phyloP scores from a whole-genome alignment of 441 rosid genomes.

The Oxalis stricta region DNA sequence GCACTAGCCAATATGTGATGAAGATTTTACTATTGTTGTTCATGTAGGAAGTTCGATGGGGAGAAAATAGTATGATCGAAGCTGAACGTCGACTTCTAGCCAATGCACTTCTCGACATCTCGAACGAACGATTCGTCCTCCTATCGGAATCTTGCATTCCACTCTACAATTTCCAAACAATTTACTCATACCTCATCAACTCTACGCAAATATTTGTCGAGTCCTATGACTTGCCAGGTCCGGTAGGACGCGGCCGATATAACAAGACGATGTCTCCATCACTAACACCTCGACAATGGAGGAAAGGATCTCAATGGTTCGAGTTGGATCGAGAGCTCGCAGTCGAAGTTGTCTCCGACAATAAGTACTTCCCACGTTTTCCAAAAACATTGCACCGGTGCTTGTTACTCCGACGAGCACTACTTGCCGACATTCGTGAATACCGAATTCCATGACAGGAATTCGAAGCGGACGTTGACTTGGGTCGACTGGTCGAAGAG shows the following conservation, averaged over 20 bases:
- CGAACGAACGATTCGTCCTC: constrained; percentile 69
- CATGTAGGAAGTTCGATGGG: constrained; percentile 72
- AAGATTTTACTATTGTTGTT: not conserved
- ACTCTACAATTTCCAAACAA: constrained; percentile 63
- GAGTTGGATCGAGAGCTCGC: constrained; percentile 60
- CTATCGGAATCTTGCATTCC: constrained; percentile 89
- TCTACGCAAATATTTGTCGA: constrained; percentile 41
- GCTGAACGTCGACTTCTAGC: constrained; percentile 82
- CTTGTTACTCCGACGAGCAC: constrained; percentile 74
- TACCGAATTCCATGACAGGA: constrained; percentile 24
- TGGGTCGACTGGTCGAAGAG: constrained; percentile 85
- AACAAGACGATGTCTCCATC: constrained; percentile 34
- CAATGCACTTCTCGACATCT: constrained; percentile 67
- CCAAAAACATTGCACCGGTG: constrained; percentile 28
- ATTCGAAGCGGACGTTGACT: constrained; percentile 61
- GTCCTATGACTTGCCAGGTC: constrained; percentile 33
- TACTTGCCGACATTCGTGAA: constrained; percentile 60
- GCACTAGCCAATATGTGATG: no score
- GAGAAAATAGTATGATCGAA: constrained; percentile 69
- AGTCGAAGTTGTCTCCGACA: constrained; percentile 45
- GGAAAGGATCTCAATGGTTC: constrained; percentile 91
- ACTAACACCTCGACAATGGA: constrained; percentile 40
- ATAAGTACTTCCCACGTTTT: constrained; percentile 36
- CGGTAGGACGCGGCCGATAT: constrained; percentile 66
- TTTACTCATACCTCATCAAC: constrained; percentile 52